Percentiles rank a stretch among this genome's conserved stretches.
Conservation (phyloP, 441 rosid species). For the Macaranga tanarius region DNA sequence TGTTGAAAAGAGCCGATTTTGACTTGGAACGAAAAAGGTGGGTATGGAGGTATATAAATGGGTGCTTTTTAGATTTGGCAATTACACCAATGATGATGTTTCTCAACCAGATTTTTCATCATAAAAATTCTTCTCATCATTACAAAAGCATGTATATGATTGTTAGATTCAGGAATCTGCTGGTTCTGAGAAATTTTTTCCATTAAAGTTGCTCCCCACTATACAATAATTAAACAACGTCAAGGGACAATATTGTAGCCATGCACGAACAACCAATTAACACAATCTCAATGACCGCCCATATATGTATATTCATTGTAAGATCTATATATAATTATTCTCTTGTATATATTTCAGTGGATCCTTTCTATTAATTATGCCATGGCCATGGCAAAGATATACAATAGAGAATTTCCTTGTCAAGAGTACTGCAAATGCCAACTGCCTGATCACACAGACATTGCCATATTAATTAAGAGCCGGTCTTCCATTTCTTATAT, state of each 20-base stretch:
- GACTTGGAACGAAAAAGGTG: not conserved
- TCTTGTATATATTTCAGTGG: too few species aligned
- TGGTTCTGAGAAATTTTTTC: constrained; percentile 18
- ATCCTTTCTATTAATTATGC: too few species aligned
- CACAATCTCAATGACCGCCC: not conserved
- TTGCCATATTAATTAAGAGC: too few species aligned
- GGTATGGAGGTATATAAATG: too few species aligned
- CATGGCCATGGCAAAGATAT: too few species aligned
- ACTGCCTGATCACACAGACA: too few species aligned
- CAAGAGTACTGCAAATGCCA: too few species aligned
- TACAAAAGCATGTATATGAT: not conserved
- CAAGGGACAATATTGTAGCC: not conserved
- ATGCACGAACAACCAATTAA: not conserved
- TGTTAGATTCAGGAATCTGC: constrained; percentile 16
- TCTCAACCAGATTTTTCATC: constrained; percentile 12
- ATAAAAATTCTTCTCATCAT: constrained; percentile 27
- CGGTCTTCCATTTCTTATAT: too few species aligned
- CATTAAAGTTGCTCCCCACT: constrained; percentile 25
- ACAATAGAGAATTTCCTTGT: too few species aligned
- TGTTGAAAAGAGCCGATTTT: not conserved
- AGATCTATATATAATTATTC: not conserved
- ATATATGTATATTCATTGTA: not conserved
- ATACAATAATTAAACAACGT: not conserved
- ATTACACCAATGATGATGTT: constrained; percentile 7
- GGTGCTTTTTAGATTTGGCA: not conserved